These are phyloP conservation scores for Podospora fimiseda DNA, from an alignment of 495 filamentous ascomycete species.

Conservation along the genomic window DNA sequence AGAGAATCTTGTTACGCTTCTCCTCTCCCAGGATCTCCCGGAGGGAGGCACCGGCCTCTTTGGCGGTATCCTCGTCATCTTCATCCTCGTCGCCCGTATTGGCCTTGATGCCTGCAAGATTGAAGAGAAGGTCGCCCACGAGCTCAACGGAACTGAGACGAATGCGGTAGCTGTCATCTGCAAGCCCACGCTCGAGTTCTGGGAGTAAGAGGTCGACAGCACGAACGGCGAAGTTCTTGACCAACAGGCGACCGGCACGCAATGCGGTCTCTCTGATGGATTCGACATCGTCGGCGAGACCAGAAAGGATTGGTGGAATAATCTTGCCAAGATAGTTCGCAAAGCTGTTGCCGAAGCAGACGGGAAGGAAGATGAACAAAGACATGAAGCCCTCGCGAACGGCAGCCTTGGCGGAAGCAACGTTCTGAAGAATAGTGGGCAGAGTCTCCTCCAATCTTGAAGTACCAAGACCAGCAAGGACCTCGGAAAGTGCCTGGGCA, in stretches of 20 bases:
- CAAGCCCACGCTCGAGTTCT: conserved; percentile 90
- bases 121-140: conserved; percentile 95
- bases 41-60: conserved; percentile 82
- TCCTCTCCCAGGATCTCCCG: conserved; percentile 92
- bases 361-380: conserved; percentile 96
- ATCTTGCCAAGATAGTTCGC: conserved; percentile 91
- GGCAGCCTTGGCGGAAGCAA: conserved; percentile 79
- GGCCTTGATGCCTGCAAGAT: conserved; percentile 88
- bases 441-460: conserved; percentile 89
- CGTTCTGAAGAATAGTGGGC: conserved; percentile 94
- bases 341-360: conserved; percentile 98
- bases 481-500: conserved; percentile 93
- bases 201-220: conserved; percentile 91
- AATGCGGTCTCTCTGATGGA: conserved; percentile 91
- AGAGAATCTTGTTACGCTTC: conserved; percentile 89
- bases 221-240: conserved; percentile 95
- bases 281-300: conserved; percentile 91
- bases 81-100: conserved; percentile 68
- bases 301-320: conserved; percentile 90
- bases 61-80: conserved; percentile 67
- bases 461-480: conserved; percentile 90
- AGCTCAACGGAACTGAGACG: conserved; percentile 95
- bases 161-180: conserved; percentile 93
- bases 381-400: conserved; percentile 99
- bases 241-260: conserved; percentile 83